Conservation (phyloP, 257 asterid species). For the Nicotiana sylvestris region DNA sequence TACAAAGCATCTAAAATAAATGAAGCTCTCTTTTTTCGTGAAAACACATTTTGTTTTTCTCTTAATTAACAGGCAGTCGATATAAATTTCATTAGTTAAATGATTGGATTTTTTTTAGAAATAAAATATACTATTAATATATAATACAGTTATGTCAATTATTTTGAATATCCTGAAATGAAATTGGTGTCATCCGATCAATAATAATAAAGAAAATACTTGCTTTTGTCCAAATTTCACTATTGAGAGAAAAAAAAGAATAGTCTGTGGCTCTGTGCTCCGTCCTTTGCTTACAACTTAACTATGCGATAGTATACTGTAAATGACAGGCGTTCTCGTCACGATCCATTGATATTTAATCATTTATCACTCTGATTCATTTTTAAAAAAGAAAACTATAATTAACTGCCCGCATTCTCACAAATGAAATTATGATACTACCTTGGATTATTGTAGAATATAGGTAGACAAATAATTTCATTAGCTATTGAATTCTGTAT, state of each 20-base stretch:
- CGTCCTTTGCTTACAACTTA: not conserved
- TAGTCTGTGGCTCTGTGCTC: not conserved
- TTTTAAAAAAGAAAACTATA: not conserved
- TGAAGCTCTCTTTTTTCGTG: too few species aligned
- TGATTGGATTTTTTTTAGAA: not conserved
- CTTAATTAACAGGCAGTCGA: too few species aligned
- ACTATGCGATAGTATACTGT: not conserved
- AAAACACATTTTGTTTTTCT: too few species aligned
- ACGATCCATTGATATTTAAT: not conserved
- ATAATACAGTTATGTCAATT: not conserved
- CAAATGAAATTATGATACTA: slow-evolving; percentile 3
- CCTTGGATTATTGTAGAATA: not conserved
- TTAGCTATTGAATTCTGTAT: not conserved
- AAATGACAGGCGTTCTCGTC: not conserved
- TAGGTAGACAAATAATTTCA: slow-evolving; percentile 2
- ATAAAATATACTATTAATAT: not conserved
- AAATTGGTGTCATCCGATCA: not conserved
- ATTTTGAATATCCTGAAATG: not conserved
- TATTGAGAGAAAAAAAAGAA: not conserved
- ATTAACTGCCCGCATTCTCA: not conserved
- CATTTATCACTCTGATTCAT: not conserved
- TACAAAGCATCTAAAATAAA: too few species aligned
- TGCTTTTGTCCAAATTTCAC: not conserved
- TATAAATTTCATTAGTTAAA: not conserved
- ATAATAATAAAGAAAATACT: not conserved